These are phyloP conservation scores for Gnomoniopsis sp. DNA, from an alignment of 2,329 filamentous ascomycete species.

Conservation along the genomic window DNA sequence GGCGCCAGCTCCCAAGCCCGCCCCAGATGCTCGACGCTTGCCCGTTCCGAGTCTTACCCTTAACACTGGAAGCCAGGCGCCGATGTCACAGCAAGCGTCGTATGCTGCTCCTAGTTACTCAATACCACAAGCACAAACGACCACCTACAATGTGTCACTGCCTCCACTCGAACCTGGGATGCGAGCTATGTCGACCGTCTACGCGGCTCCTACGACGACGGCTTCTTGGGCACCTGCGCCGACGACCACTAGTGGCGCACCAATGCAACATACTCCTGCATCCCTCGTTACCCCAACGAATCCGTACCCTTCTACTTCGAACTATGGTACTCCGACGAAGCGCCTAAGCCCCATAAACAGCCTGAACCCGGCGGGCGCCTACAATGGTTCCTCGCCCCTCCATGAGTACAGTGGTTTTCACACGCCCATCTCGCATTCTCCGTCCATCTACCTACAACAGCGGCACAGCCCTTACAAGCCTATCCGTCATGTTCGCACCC, in stretches of 20 bases:
- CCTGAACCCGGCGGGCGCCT: slow-evolving; percentile 36
- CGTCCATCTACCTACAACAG: slow-evolving; percentile 82
- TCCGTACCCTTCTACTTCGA: slow-evolving; percentile 23
- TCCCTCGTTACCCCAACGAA: slow-evolving; percentile 28
- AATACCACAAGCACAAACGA: slow-evolving; percentile 19
- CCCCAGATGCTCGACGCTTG: slow-evolving; percentile 42
- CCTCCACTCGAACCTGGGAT: slow-evolving; percentile 59
- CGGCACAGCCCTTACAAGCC: slow-evolving; percentile 90
- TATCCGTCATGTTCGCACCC: slow-evolving; percentile 81
- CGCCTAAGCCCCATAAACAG: slow-evolving; percentile 49
- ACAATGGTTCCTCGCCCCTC: slow-evolving; percentile 65
- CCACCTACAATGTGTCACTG: slow-evolving; percentile 47
- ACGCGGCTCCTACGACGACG: slow-evolving; percentile 50
- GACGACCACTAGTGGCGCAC: slow-evolving; percentile 26
- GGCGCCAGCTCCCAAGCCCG: slow-evolving; percentile 26
- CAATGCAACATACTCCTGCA: slow-evolving; percentile 25
- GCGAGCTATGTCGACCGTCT: slow-evolving; percentile 76
- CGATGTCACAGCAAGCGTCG: slow-evolving; percentile 23
- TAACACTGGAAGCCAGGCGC: slow-evolving; percentile 41
- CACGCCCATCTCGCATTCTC: slow-evolving; percentile 73
- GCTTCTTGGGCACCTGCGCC: slow-evolving; percentile 35
- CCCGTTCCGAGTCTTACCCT: slow-evolving; percentile 70
- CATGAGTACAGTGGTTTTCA: slow-evolving; percentile 59
- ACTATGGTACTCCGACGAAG: slow-evolving; percentile 47
- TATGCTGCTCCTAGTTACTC: slow-evolving; percentile 36